These are phyloP conservation scores for Camelina neglecta DNA, from an alignment of 345 rosid species.

Conservation along the genomic window DNA sequence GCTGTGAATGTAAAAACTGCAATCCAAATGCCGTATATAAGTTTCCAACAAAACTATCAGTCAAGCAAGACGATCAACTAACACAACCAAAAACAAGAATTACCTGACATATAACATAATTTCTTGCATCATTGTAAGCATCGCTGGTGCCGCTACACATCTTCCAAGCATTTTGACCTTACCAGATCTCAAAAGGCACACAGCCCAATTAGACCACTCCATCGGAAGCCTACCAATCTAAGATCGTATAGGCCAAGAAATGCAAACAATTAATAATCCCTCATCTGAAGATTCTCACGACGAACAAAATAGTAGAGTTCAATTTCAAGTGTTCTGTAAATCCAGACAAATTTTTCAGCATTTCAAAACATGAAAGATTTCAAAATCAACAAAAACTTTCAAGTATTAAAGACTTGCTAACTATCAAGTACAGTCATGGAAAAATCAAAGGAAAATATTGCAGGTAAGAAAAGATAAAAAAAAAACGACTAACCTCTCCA, in stretches of 20 bases:
- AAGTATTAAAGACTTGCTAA: not conserved
- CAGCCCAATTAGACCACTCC: constrained; percentile 61
- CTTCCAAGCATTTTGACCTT: constrained; percentile 57
- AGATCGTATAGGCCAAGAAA: not conserved
- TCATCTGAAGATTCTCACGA: not conserved
- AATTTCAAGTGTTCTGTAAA: not conserved
- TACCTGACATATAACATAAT: constrained; percentile 56
- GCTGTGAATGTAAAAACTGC: constrained; percentile 59
- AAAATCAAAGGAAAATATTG: not conserved
- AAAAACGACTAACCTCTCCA: constrained; percentile 53
- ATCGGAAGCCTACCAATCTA: constrained; percentile 69
- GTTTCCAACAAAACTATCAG: not conserved
- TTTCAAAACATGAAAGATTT: not conserved
- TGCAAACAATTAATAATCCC: not conserved
- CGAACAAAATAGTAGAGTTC: not conserved
- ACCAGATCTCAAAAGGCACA: constrained; percentile 49
- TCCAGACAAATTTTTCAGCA: not conserved
- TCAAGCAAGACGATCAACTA: constrained; percentile 9
- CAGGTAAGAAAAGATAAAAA: not conserved
- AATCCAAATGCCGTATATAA: constrained; percentile 29
- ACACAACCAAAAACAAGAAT: not conserved
- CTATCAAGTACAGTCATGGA: not conserved
- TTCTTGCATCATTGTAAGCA: constrained; percentile 56
- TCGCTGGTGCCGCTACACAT: constrained; percentile 54
- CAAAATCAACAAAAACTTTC: not conserved